Evolutionary conservation across 2,329 filamentous ascomycete species (phyloP), one percentile per base, ranked within the genome.

Genomic region (Aureobasidium sp.): DNA sequence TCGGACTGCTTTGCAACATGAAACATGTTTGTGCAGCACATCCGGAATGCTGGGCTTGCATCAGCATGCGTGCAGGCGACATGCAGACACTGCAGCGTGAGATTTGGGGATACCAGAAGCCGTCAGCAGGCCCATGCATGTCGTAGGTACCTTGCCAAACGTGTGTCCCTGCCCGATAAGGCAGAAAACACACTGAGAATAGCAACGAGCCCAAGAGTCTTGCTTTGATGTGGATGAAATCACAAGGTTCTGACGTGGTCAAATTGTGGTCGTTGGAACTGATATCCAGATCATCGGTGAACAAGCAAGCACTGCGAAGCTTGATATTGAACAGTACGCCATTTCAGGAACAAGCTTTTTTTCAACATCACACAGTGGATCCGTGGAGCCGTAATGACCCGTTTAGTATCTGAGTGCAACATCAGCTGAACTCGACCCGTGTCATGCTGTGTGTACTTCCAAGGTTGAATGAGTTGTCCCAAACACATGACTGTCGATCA

Each of bases 331-430:
- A 37, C 42, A 42, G 42, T 29, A 37, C 55, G 55, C 55, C 55
- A 45, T 47, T 15, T 47, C 42, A 58, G 55, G 42, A 48, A 58
- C 55, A 58, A 58, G 55, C 55, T 58, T 58, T 58, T 47, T 29
- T 29, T 31, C 34, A 29, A 47, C 42, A 44, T 48, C 42, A 34
- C 29, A 45, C 41, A 58, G 55, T 48, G 42, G 27, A 47, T 37
- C 53, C 29, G 29, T 57, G 53, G 44, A 39, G 55, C 31, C 55
- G 55, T 58, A 14, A 31, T 47, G 55, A 39, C 55, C 55, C 53
- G 41, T 55, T 58, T 42, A 39, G 55, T 57, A 45, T 15, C 20
- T 36, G 55, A 48, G 41, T 48, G 42, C 55, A 20, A 48, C 55
- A 48, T 58, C 42, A 58, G 55, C 55, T 58, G 55, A 48, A 48